A percentile compares a stretch with the other conserved stretches of the same genome.
phyloP scores from a whole-genome alignment of 2,329 filamentous ascomycete genomes.

The Diaporthe destruens region DNA sequence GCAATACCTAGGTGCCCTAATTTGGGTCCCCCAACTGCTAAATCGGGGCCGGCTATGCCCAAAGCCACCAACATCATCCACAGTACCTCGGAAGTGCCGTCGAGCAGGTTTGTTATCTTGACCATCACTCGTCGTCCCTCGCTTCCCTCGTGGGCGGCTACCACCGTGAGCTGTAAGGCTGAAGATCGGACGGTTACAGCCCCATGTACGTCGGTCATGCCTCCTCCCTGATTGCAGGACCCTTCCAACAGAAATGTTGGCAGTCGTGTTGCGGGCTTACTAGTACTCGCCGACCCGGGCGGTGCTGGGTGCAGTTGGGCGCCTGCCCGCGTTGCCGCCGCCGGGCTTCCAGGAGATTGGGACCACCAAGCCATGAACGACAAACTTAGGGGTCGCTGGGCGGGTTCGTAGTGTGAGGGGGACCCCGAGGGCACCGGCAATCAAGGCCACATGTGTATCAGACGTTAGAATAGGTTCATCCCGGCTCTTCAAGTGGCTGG shows the following conservation, averaged over 20 bases:
- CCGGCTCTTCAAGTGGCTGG: conserved; percentile 2
- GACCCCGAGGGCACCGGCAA: not conserved
- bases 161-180: conserved; percentile 26
- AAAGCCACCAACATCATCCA: no score
- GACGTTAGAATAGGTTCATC: conserved; percentile 8
- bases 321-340: not conserved
- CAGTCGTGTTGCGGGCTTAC: conserved; percentile 1
- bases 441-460: conserved; percentile 18
- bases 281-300: conserved; percentile 24
- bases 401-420: not conserved
- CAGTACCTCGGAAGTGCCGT: no score
- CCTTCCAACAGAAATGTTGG: conserved; percentile 4
- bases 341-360: conserved; percentile 18
- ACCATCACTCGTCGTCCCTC: no score
- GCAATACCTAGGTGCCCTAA: not conserved
- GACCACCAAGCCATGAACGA: conserved; percentile 14
- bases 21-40: conserved; percentile 10
- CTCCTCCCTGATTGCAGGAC: not conserved
- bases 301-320: not conserved
- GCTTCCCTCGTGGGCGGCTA: not conserved
- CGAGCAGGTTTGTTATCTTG: conserved; percentile 12
- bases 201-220: conserved; percentile 20
- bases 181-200: conserved; percentile 33
- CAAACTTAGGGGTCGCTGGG: conserved; percentile 16
- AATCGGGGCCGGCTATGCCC: conserved; percentile 23